Conservation (phyloP, 768 basidiomycete genomes). For the Glaciozyma antarctica region DNA sequence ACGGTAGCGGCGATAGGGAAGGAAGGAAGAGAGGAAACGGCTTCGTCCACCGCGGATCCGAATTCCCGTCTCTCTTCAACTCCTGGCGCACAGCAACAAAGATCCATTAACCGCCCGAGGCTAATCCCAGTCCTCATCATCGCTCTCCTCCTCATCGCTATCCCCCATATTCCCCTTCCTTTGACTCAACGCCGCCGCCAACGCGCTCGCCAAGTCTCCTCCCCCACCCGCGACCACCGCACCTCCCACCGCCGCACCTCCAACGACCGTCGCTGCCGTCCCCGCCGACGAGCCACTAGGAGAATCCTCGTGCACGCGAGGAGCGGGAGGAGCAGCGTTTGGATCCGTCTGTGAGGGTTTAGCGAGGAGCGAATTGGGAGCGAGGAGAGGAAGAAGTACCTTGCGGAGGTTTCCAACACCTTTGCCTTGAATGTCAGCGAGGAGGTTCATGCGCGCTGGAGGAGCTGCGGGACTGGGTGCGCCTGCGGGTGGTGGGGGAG, state of each 20-base stretch:
- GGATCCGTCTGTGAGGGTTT: background rate
- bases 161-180: conserved; percentile 82
- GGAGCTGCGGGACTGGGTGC: conserved; percentile 42
- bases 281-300: too few species aligned
- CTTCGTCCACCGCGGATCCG: too few species aligned
- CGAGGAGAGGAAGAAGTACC: conserved; percentile 28
- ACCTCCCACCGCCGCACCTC: conserved; percentile 4
- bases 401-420: conserved; percentile 63
- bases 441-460: conserved; percentile 55
- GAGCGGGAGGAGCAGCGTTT: background rate
- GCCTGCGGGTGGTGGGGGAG: conserved; percentile 35
- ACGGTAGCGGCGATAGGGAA: too few species aligned
- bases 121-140: conserved; percentile 47
- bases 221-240: conserved; percentile 42
- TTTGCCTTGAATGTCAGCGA: conserved; percentile 73
- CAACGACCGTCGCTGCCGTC: background rate
- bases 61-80: too few species aligned
- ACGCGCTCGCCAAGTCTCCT: conserved; percentile 66
- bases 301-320: conserved; percentile 6
- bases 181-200: conserved; percentile 71
- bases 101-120: too few species aligned
- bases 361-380: background rate
- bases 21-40: too few species aligned
- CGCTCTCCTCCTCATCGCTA: conserved; percentile 65
- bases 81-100: too few species aligned